A percentile compares a stretch with the other conserved stretches of the same genome.
Evolutionary conservation across 1,139 yeast genomes (phyloP).

Genomic region (Debaryomycetaceae sp.): DNA sequence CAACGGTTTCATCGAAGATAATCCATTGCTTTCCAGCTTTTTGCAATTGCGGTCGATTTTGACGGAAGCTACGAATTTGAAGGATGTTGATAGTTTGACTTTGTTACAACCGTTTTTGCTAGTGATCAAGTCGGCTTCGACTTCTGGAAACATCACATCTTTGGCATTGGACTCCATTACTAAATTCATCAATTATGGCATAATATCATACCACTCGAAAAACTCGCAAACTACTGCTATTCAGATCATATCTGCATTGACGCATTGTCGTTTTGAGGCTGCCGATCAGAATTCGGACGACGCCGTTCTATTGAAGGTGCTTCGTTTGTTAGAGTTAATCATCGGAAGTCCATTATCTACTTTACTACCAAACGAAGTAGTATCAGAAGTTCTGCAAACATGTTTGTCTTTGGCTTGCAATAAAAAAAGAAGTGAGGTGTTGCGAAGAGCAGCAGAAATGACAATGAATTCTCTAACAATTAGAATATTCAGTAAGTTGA

Average conservation of each 20-base stretch:
- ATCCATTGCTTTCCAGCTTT: conserved; percentile 77
- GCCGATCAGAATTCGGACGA: conserved; percentile 93
- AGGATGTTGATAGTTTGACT: conserved; percentile 66
- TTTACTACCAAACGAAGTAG: conserved; percentile 71
- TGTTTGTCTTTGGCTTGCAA: conserved; percentile 91
- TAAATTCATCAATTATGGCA: conserved; percentile 65
- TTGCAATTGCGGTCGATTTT: conserved; percentile 73
- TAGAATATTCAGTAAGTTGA: conserved; percentile 61
- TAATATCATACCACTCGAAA: conserved; percentile 43
- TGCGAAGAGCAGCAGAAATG: conserved; percentile 87
- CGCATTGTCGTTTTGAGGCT: conserved; percentile 95
- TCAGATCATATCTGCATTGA: conserved; percentile 69
- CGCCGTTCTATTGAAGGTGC: conserved; percentile 79
- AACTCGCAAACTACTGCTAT: conserved; percentile 49
- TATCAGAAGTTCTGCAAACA: conserved; percentile 88
- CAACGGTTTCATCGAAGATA: conserved; percentile 28
- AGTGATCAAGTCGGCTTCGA: conserved; percentile 80
- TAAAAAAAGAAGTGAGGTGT: conserved; percentile 84
- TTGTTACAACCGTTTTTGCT: conserved; percentile 82
- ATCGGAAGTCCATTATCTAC: conserved; percentile 64
- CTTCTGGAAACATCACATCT: conserved; percentile 83
- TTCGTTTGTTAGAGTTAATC: conserved; percentile 68
- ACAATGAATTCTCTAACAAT: conserved; percentile 71
- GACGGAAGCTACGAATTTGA: conserved; percentile 51
- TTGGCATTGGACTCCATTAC: conserved; percentile 74